A percentile compares a stretch with the other conserved stretches of the same genome.
Conservation (phyloP, 805 yeast species). For the Schizosaccharomyces cryophilus region DNA sequence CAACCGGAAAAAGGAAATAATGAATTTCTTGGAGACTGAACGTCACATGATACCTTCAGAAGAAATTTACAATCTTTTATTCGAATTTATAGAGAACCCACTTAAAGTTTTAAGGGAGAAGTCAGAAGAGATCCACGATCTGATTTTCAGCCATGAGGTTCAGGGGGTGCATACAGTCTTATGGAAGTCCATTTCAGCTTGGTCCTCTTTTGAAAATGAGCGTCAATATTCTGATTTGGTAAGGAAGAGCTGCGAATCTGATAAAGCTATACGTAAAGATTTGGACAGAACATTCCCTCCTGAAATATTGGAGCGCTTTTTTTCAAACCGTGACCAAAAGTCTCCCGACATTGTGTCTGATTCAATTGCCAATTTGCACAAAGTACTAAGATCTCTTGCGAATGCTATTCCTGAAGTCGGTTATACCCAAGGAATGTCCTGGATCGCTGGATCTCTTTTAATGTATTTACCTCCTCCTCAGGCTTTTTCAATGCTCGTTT, state of each 20-base stretch:
- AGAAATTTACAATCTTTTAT: background rate
- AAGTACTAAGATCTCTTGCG: conserved; percentile 63
- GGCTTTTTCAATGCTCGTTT: conserved; percentile 57
- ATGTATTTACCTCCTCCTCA: conserved; percentile 64
- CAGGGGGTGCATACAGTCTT: background rate
- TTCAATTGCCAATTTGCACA: conserved; percentile 19
- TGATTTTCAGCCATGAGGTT: background rate
- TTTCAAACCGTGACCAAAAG: background rate
- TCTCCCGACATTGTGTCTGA: background rate
- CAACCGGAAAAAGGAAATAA: too few species aligned
- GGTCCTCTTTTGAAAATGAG: background rate
- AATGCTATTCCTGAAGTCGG: conserved; percentile 82
- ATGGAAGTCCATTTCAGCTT: background rate
- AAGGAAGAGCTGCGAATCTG: background rate
- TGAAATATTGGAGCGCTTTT: background rate
- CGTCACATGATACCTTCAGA: background rate
- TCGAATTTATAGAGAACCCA: background rate
- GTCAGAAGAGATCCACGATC: background rate
- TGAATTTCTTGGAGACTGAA: too few species aligned
- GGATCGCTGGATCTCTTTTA: conserved; percentile 62
- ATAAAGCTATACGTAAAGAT: background rate
- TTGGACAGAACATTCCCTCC: background rate
- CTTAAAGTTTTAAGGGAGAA: background rate
- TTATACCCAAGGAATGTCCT: conserved; percentile 95
- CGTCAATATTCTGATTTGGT: background rate